Evolutionary conservation across 352 stramenopile genomes (phyloP), one percentile per base, ranked within the genome.

Genomic region (Phytophthora pluvialis): DNA sequence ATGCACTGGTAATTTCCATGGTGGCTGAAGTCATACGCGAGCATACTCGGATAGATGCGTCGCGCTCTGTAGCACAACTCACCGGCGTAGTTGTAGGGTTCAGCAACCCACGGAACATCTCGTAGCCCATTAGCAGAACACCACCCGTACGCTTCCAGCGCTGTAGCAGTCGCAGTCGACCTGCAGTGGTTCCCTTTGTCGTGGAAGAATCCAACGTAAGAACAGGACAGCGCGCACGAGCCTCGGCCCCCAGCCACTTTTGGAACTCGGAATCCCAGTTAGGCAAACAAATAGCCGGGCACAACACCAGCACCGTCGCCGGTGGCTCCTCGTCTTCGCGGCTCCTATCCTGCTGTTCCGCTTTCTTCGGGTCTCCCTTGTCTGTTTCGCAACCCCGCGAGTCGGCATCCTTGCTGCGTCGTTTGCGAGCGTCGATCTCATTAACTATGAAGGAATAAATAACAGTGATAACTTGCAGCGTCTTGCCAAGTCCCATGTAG

Each of bases 201-300:
- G 72, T 83, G 13, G 66, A 73, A 16, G 83, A 64, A 59, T 95
- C 87, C 42, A 96, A 70, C 39, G 79, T 67, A 18, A 89, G 72
- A 18, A 95, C 62, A 25, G 75, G 80, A 31, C 84, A 92, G 32
- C 70, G 72, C 45, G 62, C 68, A n/a, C 80, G 65, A 29, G 83
- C 78, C 38, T 91, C 80, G 2, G 51, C 25, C 28, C 69, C 84
- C 29, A 99, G 72, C 97, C 97, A 99, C 70, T 99, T 99, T 25
- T 96, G 81, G 65, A 99, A 98, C 81, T 99, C 97, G 58, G 92
- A 89, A 61, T 98, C 85, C 97, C 97, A 99, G 72, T 99, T 99
- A 33, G 97, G 96, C 49, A 99, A 96, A 42, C 98, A 93, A 47
- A 96, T 98, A 32, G 96, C 98, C 3, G 97, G 97, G 59, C 95